Percentiles rank a stretch among this genome's conserved stretches.
Conservation (phyloP, 2,329 filamentous ascomycete species). For the Cryphonectria parasitica region DNA sequence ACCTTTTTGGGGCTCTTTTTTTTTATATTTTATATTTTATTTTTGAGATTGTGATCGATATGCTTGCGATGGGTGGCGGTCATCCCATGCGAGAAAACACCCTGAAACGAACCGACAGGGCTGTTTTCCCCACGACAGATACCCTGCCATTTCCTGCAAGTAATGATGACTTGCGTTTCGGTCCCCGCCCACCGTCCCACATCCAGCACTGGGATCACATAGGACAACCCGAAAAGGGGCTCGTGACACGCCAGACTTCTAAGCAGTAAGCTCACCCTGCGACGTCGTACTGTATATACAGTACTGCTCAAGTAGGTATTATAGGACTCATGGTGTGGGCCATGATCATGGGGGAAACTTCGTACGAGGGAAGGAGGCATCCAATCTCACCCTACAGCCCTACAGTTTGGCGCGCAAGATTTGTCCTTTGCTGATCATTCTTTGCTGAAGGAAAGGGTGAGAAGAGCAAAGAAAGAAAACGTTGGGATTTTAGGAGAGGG, state of each 20-base stretch:
- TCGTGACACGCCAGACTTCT: constrained; percentile 6
- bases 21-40: no score
- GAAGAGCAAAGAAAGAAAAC: background rate
- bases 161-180: constrained; percentile 21
- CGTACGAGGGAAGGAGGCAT: no score
- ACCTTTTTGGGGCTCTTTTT: constrained; percentile 1
- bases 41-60: constrained; percentile 10
- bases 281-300: background rate
- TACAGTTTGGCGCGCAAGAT: background rate
- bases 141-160: constrained; percentile 26
- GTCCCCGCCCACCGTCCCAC: constrained; percentile 12
- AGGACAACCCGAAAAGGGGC: constrained; percentile 17
- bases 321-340: background rate
- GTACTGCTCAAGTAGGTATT: background rate
- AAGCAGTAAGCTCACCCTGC: background rate
- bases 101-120: constrained; percentile 28
- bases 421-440: constrained; percentile 1
- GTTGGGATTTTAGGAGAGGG: no score
- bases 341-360: background rate
- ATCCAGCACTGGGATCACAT: constrained; percentile 6
- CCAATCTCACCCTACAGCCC: background rate
- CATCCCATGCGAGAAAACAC: constrained; percentile 1
- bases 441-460: background rate
- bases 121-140: constrained; percentile 21
- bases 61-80: background rate